Conservation (phyloP, 345 rosid genomes). For the Triadica sebifera region DNA sequence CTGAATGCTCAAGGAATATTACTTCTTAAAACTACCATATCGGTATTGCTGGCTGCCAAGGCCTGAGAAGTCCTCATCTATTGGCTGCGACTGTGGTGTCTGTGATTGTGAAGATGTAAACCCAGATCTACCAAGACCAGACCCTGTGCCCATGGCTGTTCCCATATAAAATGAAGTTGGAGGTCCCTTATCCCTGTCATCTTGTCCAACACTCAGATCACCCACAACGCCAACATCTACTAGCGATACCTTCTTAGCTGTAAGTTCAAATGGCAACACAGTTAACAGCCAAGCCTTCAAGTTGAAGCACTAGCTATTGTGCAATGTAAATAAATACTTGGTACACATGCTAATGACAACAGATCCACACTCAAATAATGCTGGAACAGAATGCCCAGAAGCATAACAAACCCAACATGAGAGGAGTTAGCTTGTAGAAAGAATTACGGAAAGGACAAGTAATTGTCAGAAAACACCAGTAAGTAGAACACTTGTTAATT, state of each 20-base stretch:
- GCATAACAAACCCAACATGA: neutral
- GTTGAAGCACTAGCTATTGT: neutral
- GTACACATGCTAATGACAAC: neutral
- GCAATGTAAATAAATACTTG: neutral
- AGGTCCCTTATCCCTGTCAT: conserved; percentile 65
- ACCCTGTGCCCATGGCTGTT: conserved; percentile 82
- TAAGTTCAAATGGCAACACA: conserved; percentile 26
- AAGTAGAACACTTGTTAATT: too few species aligned
- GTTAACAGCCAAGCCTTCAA: neutral
- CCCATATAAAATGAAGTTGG: conserved; percentile 70
- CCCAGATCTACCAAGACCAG: conserved; percentile 72
- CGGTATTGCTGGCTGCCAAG: conserved; percentile 63
- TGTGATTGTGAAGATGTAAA: conserved; percentile 35
- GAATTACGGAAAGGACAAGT: too few species aligned
- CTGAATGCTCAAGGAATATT: conserved; percentile 17
- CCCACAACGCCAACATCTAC: conserved; percentile 84
- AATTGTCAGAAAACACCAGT: too few species aligned
- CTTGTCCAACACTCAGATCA: conserved; percentile 49
- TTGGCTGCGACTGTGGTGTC: conserved; percentile 1
- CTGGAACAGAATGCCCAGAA: neutral
- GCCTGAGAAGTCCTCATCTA: conserved; percentile 61
- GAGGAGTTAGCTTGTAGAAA: too few species aligned
- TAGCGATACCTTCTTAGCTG: conserved; percentile 94
- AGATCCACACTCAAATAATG: neutral
- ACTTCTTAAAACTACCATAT: conserved; percentile 59